These are phyloP conservation scores for Eutypa lata DNA, from an alignment of 2,329 filamentous ascomycete species.

Conservation along the genomic window DNA sequence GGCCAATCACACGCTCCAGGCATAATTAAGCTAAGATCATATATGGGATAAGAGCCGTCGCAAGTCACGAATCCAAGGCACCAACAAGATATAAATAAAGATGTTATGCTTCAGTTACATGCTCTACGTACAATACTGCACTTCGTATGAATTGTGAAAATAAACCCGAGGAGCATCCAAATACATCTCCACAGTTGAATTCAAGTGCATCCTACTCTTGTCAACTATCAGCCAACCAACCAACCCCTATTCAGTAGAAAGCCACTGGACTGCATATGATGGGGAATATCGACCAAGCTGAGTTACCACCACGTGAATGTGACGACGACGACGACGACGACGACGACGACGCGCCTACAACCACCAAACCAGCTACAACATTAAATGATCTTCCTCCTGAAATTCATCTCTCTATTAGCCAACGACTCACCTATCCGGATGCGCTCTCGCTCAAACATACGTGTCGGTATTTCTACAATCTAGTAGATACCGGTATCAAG, in stretches of 20 bases:
- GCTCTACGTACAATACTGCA: no score
- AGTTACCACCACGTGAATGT: background rate
- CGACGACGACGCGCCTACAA: background rate
- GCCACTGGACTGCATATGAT: conserved; percentile 4
- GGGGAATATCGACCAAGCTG: no score
- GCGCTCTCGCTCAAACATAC: conserved; percentile 68
- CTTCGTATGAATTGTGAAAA: no score
- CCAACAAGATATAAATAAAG: no score
- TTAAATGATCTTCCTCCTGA: conserved; percentile 60
- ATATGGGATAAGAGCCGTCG: no score
- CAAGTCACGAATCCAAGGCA: no score
- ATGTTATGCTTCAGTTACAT: no score
- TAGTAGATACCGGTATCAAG: conserved; percentile 63
- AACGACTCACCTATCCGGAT: conserved; percentile 65
- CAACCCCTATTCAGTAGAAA: conserved; percentile 7
- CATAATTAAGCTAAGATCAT: no score
- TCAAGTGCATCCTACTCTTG: no score
- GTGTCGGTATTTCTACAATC: conserved; percentile 57
- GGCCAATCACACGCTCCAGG: no score
- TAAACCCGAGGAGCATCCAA: no score
- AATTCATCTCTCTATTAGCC: conserved; percentile 61
- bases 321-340: background rate
- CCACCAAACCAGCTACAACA: conserved; percentile 8
- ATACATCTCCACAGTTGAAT: no score
- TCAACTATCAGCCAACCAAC: background rate